phyloP scores from a whole-genome alignment of 2,329 filamentous ascomycete species.

The Neofusicoccum sp. region DNA sequence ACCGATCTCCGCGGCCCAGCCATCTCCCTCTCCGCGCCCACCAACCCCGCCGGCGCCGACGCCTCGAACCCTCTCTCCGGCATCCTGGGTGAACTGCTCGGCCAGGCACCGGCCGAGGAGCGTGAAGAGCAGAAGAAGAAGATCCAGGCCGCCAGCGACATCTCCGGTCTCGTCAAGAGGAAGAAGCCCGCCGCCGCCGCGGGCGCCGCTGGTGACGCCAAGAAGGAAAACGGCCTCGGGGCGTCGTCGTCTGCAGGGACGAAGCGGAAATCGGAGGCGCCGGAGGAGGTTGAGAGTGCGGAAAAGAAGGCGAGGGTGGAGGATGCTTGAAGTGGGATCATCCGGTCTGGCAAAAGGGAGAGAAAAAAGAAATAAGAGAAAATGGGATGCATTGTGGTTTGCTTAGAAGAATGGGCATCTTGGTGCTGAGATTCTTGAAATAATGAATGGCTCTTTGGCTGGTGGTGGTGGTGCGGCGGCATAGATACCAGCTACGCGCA shows the following conservation, averaged over 20 bases:
- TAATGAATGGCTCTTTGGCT: background rate
- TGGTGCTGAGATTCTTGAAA: too few relatives aligned
- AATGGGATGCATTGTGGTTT: background rate
- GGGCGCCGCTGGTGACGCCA: conserved; percentile 17
- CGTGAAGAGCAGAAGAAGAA: conserved; percentile 70
- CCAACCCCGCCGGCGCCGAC: conserved; percentile 54
- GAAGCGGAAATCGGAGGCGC: conserved; percentile 19
- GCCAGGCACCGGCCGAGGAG: conserved; percentile 63
- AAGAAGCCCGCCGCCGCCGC: conserved; percentile 47
- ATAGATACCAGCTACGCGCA: conserved; percentile 1
- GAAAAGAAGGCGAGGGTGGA: conserved; percentile 24
- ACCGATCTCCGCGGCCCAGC: conserved; percentile 68
- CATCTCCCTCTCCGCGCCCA: conserved; percentile 59
- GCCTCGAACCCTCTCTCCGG: conserved; percentile 54
- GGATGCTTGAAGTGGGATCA: background rate
- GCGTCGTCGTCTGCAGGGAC: background rate
- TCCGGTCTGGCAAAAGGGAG: too few relatives aligned
- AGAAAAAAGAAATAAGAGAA: background rate
- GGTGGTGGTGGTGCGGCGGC: background rate
- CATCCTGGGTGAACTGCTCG: conserved; percentile 65
- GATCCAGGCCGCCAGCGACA: conserved; percentile 72
- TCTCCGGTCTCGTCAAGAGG: conserved; percentile 72
- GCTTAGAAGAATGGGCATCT: background rate
- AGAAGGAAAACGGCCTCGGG: conserved; percentile 21
- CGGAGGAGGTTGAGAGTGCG: conserved; percentile 18